Base-by-base conservation (phyloP, 805 yeast species). In the Myxozyma lipomycoides region DNA sequence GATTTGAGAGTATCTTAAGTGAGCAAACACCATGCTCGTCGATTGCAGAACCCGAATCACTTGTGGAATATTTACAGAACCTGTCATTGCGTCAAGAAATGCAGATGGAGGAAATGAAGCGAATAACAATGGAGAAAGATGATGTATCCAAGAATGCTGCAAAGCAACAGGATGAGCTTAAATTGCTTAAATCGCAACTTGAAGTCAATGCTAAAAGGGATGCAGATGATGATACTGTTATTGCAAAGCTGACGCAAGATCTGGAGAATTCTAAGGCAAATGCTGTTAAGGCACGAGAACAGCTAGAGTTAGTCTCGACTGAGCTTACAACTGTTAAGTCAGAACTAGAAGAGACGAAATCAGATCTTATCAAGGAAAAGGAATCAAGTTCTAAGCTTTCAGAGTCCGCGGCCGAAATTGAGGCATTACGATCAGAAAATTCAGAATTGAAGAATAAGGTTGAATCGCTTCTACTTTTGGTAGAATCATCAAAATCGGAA, bases 21-120 rank as follows among this genome's bases (percentile, higher is more conserved):
- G 97, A 91, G 61, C 69, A 78, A 57, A 90, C 97, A 0, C 98
- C 98, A 0, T 76, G 86, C 44, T 75, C 85, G 1, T 77, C 83
- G 32, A 79, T 93, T 21, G 70, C 83, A 0, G 96, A 91, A 62
- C 79, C 84, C 1, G 86, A 80, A 7, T 71, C 78, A 5, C 70
- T 91, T 36, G 79, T 81, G 30, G 88, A 83, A 37, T 90, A 82
- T 66, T 73, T 91, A 44, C 72, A 74, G 35, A 82, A 85, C 26
- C 65, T 86, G 45, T 76, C 75, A 19, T 73, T 78, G 45, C 84
- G 85, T 62, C 79, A 77, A 28, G 72, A 71, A 1, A 65, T 90
- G 69, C 71, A 84, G 51, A 79, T 76, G 58, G 76, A 73, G 1
- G 97, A 91, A 63, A 68, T 90, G 61, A 74, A 82, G 47, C 73